Conservation (phyloP, 139 green algal genomes). For the Chlorella sp. region DNA sequence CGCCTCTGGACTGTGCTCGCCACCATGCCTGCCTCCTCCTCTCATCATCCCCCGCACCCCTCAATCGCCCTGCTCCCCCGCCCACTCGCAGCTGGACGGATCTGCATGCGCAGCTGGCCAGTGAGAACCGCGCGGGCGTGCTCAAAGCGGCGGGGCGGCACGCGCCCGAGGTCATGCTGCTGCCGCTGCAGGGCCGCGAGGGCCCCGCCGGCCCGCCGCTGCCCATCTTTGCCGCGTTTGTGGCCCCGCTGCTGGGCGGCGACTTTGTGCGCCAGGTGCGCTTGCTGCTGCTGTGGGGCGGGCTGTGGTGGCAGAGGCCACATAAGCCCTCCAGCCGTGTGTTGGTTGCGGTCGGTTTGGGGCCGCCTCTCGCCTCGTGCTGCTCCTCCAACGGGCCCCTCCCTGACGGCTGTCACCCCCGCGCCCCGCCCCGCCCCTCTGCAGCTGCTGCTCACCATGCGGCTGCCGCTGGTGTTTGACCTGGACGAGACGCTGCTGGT, state of each 20-base stretch:
- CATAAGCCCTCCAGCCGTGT: too few species aligned
- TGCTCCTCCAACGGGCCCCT: too few species aligned
- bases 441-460: constrained; percentile 54
- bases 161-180: constrained; percentile 9
- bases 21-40: neutral
- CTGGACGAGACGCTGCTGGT: constrained; percentile 89
- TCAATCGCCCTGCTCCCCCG: too few species aligned
- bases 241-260: neutral
- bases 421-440: neutral
- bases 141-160: neutral
- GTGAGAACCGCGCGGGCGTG: constrained; percentile 7
- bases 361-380: too few species aligned
- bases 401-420: too few species aligned
- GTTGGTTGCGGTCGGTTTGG: too few species aligned
- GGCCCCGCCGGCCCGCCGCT: neutral
- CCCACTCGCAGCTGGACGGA: constrained; percentile 3
- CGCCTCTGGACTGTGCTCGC: neutral
- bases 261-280: constrained; percentile 32
- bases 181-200: constrained; percentile 1
- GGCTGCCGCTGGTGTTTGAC: constrained; percentile 83
- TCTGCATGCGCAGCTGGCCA: neutral
- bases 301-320: too few species aligned
- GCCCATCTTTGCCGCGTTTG: constrained; percentile 33
- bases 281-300: too few species aligned
- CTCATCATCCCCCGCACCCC: neutral